These are phyloP conservation scores for Metarhizium robertsii DNA, from an alignment of 2,329 filamentous ascomycete species.

Conservation along the genomic window DNA sequence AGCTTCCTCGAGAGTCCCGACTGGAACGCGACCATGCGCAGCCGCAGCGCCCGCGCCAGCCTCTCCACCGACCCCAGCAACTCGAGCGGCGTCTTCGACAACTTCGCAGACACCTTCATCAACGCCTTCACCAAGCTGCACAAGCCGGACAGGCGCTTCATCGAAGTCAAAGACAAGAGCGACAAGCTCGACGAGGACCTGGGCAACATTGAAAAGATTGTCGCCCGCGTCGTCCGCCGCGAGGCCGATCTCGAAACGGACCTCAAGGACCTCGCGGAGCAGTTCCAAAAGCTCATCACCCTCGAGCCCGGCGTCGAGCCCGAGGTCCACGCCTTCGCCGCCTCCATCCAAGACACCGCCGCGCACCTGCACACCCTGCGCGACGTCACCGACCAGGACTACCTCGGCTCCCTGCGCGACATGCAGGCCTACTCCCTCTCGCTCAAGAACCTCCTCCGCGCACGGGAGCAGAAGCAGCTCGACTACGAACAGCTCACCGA, in stretches of 20 bases:
- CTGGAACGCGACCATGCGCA: conserved; percentile 94
- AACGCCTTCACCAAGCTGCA: conserved; percentile 96
- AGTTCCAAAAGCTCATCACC: conserved; percentile 87
- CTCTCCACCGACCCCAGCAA: conserved; percentile 34
- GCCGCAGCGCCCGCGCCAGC: conserved; percentile 58
- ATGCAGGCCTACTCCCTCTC: conserved; percentile 93
- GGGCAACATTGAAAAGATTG: conserved; percentile 88
- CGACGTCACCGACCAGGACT: conserved; percentile 91
- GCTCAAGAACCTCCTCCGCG: conserved; percentile 80
- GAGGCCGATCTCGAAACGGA: conserved; percentile 83
- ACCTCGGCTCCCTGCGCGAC: conserved; percentile 82
- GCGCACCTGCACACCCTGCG: conserved; percentile 70
- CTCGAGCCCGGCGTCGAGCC: conserved; percentile 82
- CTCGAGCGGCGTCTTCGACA: conserved; percentile 75
- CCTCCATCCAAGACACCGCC: conserved; percentile 75
- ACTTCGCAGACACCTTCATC: conserved; percentile 90
- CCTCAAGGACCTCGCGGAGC: conserved; percentile 79
- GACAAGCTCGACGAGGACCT: conserved; percentile 94
- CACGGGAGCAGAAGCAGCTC: conserved; percentile 93
- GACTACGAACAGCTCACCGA: conserved; percentile 95
- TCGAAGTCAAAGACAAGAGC: conserved; percentile 85
- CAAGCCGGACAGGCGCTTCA: conserved; percentile 88
- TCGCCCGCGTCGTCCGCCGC: conserved; percentile 77
- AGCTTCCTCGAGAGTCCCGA: conserved; percentile 87
- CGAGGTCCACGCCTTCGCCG: conserved; percentile 76